These are phyloP conservation scores for Gaultheria prostrata DNA, from an alignment of 148 eudicot genomes.

Conservation along the genomic window DNA sequence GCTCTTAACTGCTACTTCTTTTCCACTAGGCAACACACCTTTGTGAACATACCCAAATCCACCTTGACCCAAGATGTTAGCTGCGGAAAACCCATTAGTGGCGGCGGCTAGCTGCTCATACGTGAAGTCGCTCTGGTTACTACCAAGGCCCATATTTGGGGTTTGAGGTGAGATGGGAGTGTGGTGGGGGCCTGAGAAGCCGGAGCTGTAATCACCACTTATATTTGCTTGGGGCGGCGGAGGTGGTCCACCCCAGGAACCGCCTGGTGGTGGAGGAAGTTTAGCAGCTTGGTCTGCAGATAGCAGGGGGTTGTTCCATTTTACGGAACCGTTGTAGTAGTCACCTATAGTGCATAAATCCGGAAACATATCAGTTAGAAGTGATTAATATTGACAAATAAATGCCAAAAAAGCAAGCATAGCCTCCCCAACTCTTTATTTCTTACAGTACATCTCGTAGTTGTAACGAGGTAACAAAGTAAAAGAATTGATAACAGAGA, in stretches of 20 bases:
- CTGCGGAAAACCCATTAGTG: constrained; percentile 55
- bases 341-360: constrained; percentile 6
- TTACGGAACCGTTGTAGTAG: constrained; percentile 16
- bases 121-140: constrained; percentile 43
- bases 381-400: neutral
- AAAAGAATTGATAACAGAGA: too few relatives aligned
- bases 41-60: constrained; percentile 81
- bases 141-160: constrained; percentile 24
- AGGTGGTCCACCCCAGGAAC: constrained; percentile 22
- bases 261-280: constrained; percentile 29
- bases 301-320: constrained; percentile 18
- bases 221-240: neutral
- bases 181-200: constrained; percentile 13
- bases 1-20: constrained; percentile 68
- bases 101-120: constrained; percentile 64
- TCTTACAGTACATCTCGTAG: too few relatives aligned
- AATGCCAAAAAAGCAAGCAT: too few relatives aligned
- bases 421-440: neutral
- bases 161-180: constrained; percentile 15
- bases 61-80: constrained; percentile 74
- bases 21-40: constrained; percentile 60
- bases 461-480: neutral
- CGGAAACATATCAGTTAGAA: neutral
- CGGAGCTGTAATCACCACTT: constrained; percentile 28
- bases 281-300: constrained; percentile 19